A percentile compares a stretch with the other conserved stretches of the same genome.
phyloP scores from a whole-genome alignment of 1,284 basidiomycete genomes.

The Fomes fomentarius region DNA sequence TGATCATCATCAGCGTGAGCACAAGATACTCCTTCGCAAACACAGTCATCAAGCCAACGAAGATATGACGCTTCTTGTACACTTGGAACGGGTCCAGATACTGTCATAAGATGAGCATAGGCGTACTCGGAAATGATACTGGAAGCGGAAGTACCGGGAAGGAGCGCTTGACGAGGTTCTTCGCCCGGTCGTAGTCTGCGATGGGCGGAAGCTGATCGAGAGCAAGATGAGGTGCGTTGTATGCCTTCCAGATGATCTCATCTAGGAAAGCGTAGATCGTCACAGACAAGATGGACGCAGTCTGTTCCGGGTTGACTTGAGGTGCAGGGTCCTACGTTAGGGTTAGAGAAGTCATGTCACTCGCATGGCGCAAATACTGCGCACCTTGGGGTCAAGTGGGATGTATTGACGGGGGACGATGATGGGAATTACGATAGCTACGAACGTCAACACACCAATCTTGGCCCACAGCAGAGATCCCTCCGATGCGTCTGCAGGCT shows the following conservation, averaged over 20 bases:
- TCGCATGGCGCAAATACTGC: neutral
- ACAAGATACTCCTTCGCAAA: conserved; percentile 28
- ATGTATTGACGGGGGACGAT: conserved; percentile 46
- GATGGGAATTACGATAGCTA: conserved; percentile 45
- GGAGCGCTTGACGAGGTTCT: conserved; percentile 39
- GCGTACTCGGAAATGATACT: neutral
- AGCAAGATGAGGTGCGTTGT: conserved; percentile 29
- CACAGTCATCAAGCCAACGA: conserved; percentile 33
- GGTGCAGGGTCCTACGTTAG: conserved; percentile 43
- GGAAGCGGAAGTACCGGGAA: conserved; percentile 26
- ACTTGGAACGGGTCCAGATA: conserved; percentile 32
- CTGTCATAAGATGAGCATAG: conserved; percentile 4
- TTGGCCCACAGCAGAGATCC: conserved; percentile 35
- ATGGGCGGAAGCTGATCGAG: conserved; percentile 42
- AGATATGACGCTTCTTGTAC: conserved; percentile 28
- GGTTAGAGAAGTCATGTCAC: conserved; percentile 4
- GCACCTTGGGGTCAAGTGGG: conserved; percentile 47
- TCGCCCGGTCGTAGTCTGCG: conserved; percentile 48
- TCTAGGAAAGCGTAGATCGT: conserved; percentile 59
- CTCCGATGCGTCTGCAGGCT: conserved; percentile 41
- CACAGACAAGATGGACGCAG: conserved; percentile 59
- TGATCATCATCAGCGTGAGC: conserved; percentile 18
- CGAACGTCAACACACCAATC: conserved; percentile 40
- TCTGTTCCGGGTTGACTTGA: conserved; percentile 66
- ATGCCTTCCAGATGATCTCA: conserved; percentile 32